These are phyloP conservation scores for Francoa sonchifolia DNA, from an alignment of 441 rosid species.

Conservation along the genomic window DNA sequence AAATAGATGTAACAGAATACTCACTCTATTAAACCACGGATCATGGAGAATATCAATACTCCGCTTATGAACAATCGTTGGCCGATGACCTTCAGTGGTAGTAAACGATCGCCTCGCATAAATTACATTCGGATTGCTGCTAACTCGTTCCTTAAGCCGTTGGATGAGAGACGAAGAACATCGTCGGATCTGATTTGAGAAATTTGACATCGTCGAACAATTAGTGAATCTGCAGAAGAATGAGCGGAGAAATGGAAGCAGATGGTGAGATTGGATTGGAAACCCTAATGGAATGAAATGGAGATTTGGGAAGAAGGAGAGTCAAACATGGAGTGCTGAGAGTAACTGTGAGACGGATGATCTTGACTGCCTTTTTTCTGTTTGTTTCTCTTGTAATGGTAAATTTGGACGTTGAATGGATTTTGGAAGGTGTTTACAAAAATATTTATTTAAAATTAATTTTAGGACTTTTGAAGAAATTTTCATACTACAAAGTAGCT, in stretches of 20 bases:
- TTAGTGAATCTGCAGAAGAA: background rate
- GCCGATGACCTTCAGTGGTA: constrained; percentile 85
- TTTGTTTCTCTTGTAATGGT: too few relatives aligned
- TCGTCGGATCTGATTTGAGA: constrained; percentile 42
- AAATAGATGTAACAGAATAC: background rate
- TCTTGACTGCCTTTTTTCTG: too few relatives aligned
- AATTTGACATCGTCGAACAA: constrained; percentile 22
- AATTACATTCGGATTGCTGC: constrained; percentile 10
- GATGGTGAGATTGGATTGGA: background rate
- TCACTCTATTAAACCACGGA: constrained; percentile 97
- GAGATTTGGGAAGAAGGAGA: too few relatives aligned
- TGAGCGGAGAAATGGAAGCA: background rate
- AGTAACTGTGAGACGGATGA: too few relatives aligned
- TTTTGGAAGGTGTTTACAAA: too few relatives aligned
- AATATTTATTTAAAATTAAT: too few relatives aligned
- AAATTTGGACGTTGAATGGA: too few relatives aligned
- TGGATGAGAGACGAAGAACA: constrained; percentile 39
- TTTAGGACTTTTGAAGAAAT: too few relatives aligned
- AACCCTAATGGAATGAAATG: background rate
- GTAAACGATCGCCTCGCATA: constrained; percentile 55
- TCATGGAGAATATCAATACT: constrained; percentile 94
- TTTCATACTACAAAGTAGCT: too few relatives aligned
- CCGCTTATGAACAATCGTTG: constrained; percentile 86
- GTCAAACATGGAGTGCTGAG: too few relatives aligned
- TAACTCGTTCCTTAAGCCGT: constrained; percentile 29